Conservation (phyloP, 345 rosid species). For the Dimocarpus longan region DNA sequence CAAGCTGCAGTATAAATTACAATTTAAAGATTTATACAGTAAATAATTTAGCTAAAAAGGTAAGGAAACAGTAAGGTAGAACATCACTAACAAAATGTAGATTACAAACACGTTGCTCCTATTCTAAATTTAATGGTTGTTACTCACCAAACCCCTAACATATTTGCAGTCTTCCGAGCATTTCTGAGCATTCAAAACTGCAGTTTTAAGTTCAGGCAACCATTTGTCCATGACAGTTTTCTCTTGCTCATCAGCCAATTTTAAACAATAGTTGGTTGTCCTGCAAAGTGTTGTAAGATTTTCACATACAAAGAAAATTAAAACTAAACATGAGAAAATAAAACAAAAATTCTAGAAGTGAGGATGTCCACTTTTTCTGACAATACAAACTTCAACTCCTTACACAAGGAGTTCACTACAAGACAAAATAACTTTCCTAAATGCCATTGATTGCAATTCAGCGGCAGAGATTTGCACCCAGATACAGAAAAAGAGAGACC, state of each 20-base stretch:
- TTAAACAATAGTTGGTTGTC: constrained; percentile 76
- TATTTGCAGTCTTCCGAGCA: constrained; percentile 77
- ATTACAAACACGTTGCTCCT: background rate
- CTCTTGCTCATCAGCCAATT: constrained; percentile 87
- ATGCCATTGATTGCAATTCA: background rate
- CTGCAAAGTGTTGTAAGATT: constrained; percentile 36
- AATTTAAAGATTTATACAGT: constrained; percentile 2
- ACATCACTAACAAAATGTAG: background rate
- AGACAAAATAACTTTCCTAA: background rate
- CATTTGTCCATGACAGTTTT: constrained; percentile 68
- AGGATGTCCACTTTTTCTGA: background rate
- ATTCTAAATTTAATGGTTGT: background rate
- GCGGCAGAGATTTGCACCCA: background rate
- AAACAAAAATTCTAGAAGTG: background rate
- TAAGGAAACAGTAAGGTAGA: background rate
- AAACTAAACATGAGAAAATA: background rate
- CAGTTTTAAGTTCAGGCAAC: constrained; percentile 84
- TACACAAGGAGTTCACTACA: background rate
- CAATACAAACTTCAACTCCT: background rate
- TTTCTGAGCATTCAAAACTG: constrained; percentile 68
- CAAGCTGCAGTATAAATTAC: constrained; percentile 53
- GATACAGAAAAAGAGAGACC: background rate
- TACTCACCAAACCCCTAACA: constrained; percentile 80
- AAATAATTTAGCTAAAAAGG: constrained; percentile 3
- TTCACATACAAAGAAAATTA: constrained; percentile 7